A percentile compares a stretch with the other conserved stretches of the same genome.
Evolutionary conservation across 225 moss, liverwort and hornwort genomes (phyloP).

Genomic region (Straminergon stramineum): DNA sequence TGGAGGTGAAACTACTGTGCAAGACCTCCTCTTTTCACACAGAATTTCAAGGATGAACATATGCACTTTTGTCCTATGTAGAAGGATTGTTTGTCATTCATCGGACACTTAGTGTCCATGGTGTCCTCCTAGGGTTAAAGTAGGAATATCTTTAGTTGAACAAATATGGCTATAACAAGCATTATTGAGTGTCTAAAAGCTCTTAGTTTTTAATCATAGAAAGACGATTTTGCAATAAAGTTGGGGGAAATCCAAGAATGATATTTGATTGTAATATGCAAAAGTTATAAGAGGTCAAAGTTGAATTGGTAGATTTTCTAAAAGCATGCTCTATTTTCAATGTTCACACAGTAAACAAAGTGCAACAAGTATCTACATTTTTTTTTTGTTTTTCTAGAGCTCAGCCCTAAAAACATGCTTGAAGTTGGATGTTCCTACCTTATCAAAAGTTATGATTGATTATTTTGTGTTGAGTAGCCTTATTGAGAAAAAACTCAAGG

Average conservation of each 20-base stretch:
- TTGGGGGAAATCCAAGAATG: background rate
- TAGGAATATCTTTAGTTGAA: background rate
- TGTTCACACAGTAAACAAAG: background rate
- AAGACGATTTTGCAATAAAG: background rate
- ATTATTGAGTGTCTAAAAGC: background rate
- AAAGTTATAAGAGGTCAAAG: background rate
- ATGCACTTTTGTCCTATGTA: fast-evolving
- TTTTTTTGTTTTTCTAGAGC: fast-evolving
- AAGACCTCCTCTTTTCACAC: background rate
- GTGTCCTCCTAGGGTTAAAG: fast-evolving
- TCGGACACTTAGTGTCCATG: fast-evolving
- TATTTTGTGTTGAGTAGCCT: background rate
- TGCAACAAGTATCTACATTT: background rate
- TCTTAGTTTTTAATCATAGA: background rate
- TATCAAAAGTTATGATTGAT: background rate
- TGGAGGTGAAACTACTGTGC: background rate
- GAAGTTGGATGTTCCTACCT: background rate
- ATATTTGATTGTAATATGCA: background rate
- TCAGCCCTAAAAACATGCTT: fast-evolving
- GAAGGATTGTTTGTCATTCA: too few relatives aligned
- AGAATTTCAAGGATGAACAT: background rate
- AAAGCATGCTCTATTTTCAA: background rate
- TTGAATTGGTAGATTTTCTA: background rate
- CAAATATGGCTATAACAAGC: background rate
- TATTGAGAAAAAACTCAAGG: background rate